A percentile compares a stretch with the other conserved stretches of the same genome.
Conservation (phyloP, 306 rosid species). For the Vachellia collinsii region DNA sequence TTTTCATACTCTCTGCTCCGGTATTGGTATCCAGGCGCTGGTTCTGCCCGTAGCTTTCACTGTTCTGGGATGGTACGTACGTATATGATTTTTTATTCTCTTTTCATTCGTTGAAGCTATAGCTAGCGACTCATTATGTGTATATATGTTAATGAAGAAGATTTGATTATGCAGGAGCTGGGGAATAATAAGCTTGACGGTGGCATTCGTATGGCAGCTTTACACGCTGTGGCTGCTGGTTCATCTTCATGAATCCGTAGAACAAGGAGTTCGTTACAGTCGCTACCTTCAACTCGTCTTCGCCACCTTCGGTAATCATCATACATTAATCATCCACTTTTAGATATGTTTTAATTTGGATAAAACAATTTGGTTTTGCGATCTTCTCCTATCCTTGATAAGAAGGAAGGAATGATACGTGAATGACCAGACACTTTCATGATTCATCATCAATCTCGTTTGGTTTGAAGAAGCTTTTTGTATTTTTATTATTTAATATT, state of each 20-base stretch:
- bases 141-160: neutral
- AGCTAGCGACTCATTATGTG: no score
- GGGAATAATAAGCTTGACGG: neutral
- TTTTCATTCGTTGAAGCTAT: no score
- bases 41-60: slow-evolving; percentile 15
- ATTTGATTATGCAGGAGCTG: neutral
- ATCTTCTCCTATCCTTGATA: neutral
- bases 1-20: slow-evolving; percentile 15
- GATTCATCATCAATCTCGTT: no score
- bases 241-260: neutral
- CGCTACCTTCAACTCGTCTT: slow-evolving; percentile 13
- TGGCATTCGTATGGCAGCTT: slow-evolving; percentile 6
- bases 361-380: neutral
- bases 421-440: neutral
- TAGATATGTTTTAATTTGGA: neutral
- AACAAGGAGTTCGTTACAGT: slow-evolving; percentile 1
- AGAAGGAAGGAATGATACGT: neutral
- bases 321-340: neutral
- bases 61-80: neutral
- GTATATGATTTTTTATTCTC: neutral
- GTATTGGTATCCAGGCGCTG: slow-evolving; percentile 5
- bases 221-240: slow-evolving; percentile 13
- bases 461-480: no score
- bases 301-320: neutral
- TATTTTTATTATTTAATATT: no score